Percentiles rank a stretch among this genome's conserved stretches.
These are phyloP conservation scores for Teunomyces lycoperdinae DNA, from an alignment of 805 yeast genomes.

Conservation along the genomic window DNA sequence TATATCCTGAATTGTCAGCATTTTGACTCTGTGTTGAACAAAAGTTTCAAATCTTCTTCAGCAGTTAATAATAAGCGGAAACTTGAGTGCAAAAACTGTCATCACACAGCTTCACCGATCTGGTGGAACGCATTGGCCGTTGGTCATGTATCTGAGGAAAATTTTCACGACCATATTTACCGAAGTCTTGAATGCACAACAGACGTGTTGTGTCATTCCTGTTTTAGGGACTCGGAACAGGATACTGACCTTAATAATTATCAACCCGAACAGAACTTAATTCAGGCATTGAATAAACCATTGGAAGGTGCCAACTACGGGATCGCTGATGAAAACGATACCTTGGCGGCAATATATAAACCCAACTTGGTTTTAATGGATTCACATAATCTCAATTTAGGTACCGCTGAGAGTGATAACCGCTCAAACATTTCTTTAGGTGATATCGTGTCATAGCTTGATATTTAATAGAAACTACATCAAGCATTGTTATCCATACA, in stretches of 20 bases:
- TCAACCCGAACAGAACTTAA: slow-evolving; percentile 12
- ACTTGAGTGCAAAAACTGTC: slow-evolving; percentile 20
- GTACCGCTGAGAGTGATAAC: slow-evolving; percentile 3
- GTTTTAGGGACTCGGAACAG: slow-evolving; percentile 21
- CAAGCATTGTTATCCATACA: too few species aligned
- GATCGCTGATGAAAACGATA: slow-evolving; percentile 22
- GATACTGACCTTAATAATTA: slow-evolving; percentile 2
- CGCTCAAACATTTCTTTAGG: slow-evolving; percentile 19
- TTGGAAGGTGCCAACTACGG: slow-evolving; percentile 34
- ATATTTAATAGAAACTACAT: too few species aligned
- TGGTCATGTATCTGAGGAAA: not conserved
- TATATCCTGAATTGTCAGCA: slow-evolving; percentile 22
- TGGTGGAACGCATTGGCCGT: slow-evolving; percentile 28
- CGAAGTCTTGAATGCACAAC: not conserved
- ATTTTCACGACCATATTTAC: not conserved
- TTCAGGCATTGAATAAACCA: slow-evolving; percentile 26
- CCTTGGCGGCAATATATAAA: slow-evolving; percentile 11
- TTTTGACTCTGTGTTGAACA: slow-evolving; percentile 8
- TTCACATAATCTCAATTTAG: not conserved
- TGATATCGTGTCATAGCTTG: slow-evolving; percentile 13
- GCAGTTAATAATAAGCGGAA: slow-evolving; percentile 1
- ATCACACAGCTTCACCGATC: slow-evolving; percentile 29
- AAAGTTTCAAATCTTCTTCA: not conserved
- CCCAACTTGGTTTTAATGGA: not conserved
- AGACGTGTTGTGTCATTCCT: slow-evolving; percentile 26